phyloP scores from a whole-genome alignment of 2,329 filamentous ascomycete genomes.

The Kalaharituber pfeilii region DNA sequence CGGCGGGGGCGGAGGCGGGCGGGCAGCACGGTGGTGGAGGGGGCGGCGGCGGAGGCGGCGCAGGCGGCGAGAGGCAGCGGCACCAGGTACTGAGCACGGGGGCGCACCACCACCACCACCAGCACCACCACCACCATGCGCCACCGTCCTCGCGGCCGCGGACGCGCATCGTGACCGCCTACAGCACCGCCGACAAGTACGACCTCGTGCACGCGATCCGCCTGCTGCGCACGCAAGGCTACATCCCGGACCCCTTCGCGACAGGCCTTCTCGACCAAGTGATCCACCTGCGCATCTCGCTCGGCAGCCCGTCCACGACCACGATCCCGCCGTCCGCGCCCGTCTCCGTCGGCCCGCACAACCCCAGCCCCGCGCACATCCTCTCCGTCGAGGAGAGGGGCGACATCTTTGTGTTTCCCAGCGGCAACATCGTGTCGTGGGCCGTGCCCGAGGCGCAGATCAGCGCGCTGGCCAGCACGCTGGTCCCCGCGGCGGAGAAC shows the following conservation, averaged over 20 bases:
- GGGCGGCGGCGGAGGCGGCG: too few relatives aligned
- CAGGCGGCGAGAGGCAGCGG: too few relatives aligned
- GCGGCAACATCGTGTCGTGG: slow-evolving; percentile 86
- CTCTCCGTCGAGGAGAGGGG: slow-evolving; percentile 47
- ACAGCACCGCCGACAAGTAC: slow-evolving; percentile 51
- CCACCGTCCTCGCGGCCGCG: neutral
- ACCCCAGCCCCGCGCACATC: neutral
- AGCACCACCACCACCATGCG: neutral
- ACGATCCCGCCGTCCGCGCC: slow-evolving; percentile 23
- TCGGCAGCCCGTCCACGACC: slow-evolving; percentile 7
- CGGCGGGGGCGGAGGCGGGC: too few relatives aligned
- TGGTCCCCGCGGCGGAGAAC: slow-evolving; percentile 59
- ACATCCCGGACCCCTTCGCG: slow-evolving; percentile 43
- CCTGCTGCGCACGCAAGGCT: slow-evolving; percentile 41
- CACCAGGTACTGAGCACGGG: too few relatives aligned
- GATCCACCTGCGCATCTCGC: slow-evolving; percentile 37
- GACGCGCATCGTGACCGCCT: slow-evolving; percentile 33
- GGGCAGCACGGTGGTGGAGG: too few relatives aligned
- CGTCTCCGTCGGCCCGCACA: slow-evolving; percentile 23
- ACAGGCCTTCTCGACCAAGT: slow-evolving; percentile 43
- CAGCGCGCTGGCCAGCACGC: slow-evolving; percentile 48
- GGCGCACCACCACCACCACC: neutral
- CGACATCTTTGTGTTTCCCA: slow-evolving; percentile 91
- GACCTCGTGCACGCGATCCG: slow-evolving; percentile 40
- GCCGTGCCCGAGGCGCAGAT: slow-evolving; percentile 62